A percentile compares a stretch with the other conserved stretches of the same genome.
Conservation (phyloP, 768 basidiomycete genomes). For the Neoboletus magnificus region DNA sequence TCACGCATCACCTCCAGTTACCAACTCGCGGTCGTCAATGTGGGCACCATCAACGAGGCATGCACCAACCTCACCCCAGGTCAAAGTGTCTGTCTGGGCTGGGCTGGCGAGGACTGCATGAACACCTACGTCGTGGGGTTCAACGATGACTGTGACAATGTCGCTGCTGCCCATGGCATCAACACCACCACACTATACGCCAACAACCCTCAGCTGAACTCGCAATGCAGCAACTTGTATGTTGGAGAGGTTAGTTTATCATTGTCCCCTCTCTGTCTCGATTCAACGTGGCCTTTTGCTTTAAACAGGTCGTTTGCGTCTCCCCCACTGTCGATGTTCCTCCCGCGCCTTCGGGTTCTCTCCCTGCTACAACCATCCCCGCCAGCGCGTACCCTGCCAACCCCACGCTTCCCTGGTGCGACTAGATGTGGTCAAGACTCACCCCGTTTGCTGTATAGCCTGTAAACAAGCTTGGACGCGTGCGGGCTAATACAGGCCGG, state of each 20-base stretch:
- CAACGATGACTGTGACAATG: constrained; percentile 57
- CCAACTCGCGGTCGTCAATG: constrained; percentile 68
- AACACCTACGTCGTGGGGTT: constrained; percentile 53
- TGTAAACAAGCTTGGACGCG: constrained; percentile 7
- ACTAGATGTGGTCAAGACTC: constrained; percentile 29
- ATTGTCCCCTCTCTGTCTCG: neutral
- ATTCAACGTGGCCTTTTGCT: neutral
- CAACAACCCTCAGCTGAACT: constrained; percentile 76
- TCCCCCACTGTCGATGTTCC: constrained; percentile 41
- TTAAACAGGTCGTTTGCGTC: constrained; percentile 52
- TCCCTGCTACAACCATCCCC: constrained; percentile 30
- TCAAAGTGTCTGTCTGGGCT: constrained; percentile 58
- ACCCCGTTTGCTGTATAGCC: neutral
- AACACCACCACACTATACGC: constrained; percentile 50
- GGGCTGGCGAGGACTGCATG: constrained; percentile 56
- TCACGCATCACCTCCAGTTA: constrained; percentile 42
- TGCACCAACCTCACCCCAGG: constrained; percentile 62
- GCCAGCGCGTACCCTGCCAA: constrained; percentile 27
- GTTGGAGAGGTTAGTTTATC: constrained; percentile 59
- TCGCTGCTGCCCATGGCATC: constrained; percentile 40
- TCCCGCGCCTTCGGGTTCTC: constrained; percentile 37
- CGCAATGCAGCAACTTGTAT: constrained; percentile 63
- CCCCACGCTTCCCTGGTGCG: constrained; percentile 47
- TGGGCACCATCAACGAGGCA: constrained; percentile 40
- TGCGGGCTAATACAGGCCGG: constrained; percentile 24